Evolutionary conservation across 2,329 filamentous ascomycete genomes (phyloP), one percentile per base, ranked within the genome.

Genomic region (Cercospora janseana): DNA sequence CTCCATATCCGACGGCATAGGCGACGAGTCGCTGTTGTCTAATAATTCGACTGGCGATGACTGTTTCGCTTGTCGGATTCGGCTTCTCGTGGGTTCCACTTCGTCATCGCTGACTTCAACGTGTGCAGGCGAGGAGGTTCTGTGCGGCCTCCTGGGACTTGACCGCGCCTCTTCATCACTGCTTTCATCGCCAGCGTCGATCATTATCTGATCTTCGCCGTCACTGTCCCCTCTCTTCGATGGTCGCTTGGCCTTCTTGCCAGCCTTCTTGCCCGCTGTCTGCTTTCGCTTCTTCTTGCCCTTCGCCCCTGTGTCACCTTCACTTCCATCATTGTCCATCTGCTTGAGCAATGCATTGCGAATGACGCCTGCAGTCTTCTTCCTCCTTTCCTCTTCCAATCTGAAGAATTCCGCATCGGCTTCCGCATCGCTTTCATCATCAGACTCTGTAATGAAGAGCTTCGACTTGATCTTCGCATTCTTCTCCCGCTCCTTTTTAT

Each of bases 351-450:
- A 57, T 4, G 75, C 74, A 43, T 75, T 72, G 49, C 72, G 72
- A 50, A 81, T 73, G 12, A 73, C 71, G 24, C 72, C 69, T 21
- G 70, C 70, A 44, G 78, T 79, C 40, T 78, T 78, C 56, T 81
- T 76, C 41, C 87, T 76, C 52, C 85, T 75, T 57, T 78, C 72
- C 67, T 85, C 82, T 70, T 96, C 91, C 12, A 80, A 77, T 2
- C 79, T 82, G 69, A 92, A 96, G 70, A 96, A 96, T 15, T 80
- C 82, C 16, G 66, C 74, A 69, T 87, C 81, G 49, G 81, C 80
- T 38, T 90, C 88, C 26, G 79, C 82, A 63, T 95, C 89, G n/a
- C 80, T 85, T 60, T 95, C 90, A 46, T 97, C 93, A 65, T 97
- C 93, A 59, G 86, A 89, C 28, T 85, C 83, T 51, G 86, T 81